Base-by-base conservation (phyloP, 1,139 yeast species). In the Pichia sp. region DNA sequence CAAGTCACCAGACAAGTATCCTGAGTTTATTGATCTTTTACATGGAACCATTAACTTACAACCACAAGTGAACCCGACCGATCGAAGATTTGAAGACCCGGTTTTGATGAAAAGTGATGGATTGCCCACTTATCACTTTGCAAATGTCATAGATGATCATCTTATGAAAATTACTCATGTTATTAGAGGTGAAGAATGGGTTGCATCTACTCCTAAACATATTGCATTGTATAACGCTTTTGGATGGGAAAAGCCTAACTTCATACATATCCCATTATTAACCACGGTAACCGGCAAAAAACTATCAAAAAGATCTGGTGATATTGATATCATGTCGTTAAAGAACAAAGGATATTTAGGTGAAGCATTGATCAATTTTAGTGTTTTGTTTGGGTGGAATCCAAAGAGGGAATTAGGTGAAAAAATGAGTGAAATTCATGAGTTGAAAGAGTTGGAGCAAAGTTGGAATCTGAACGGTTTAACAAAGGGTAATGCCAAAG, bases 151-250 rank as follows among this genome's bases (percentile, higher is more conserved):
- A 2, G 99, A 92, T 59, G 99, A 92, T 61, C 95, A 90, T 61
- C 65, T 85, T 42, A 94, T 92, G 98, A 64, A 77, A 41, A 85
- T 92, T 38, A 85, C 97, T 0, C 97, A 94, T 62, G 98, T 92
- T 8, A 79, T 92, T 9, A 72, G 99, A 52, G 99, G 99, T 35
- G 98, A 92, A 59, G 97, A 92, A 62, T 94, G 99, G 99, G 68
- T 92, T 8, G 83, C 95, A 1, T 85, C 97, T 0, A 92, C 98
- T 0, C 96, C 97, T 3, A 92, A 90, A 54, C 99, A 92, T 59
- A 72, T 87, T 40, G 94, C 96, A 0, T 64, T 92, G 47, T 94
- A 92, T 59, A 57, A 73, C 27, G 95, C 97, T 0, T 82, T 92
- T 60, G 92, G 88, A 0, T 90, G 97, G 97, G 54, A 59, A 0